phyloP scores from a whole-genome alignment of 345 rosid genomes.

The Microthlaspi erraticum region DNA sequence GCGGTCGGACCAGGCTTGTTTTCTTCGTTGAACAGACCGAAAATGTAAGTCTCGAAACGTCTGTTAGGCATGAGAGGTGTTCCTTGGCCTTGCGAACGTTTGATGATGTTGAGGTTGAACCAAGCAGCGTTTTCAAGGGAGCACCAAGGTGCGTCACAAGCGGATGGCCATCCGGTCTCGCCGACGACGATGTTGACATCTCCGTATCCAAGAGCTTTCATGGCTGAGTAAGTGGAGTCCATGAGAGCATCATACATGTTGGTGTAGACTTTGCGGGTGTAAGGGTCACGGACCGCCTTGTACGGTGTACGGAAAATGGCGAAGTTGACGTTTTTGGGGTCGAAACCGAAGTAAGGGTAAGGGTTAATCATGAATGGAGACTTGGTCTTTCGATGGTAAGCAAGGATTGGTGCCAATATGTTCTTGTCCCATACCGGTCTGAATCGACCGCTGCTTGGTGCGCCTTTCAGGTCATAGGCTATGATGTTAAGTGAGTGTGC shows the following conservation, averaged over 20 bases:
- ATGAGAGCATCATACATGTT: constrained; percentile 74
- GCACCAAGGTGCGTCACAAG: constrained; percentile 60
- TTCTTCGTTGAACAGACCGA: constrained; percentile 83
- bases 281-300: constrained; percentile 56
- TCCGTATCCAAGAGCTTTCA: constrained; percentile 68
- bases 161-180: constrained; percentile 92
- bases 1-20: constrained; percentile 65
- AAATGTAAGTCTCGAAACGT: constrained; percentile 70
- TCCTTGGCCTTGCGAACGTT: constrained; percentile 56
- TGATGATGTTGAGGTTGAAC: constrained; percentile 60
- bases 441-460: constrained; percentile 71
- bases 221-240: constrained; percentile 70
- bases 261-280: constrained; percentile 61
- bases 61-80: constrained; percentile 86
- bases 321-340: constrained; percentile 51
- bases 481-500: constrained; percentile 71
- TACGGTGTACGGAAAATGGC: constrained; percentile 56
- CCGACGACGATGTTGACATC: constrained; percentile 71
- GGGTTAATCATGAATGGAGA: constrained; percentile 86
- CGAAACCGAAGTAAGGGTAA: constrained; percentile 73
- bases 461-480: constrained; percentile 41
- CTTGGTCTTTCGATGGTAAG: constrained; percentile 66
- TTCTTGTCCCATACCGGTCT: constrained; percentile 49
- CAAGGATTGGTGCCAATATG: constrained; percentile 67
- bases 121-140: constrained; percentile 58